Conservation (phyloP, 257 asterid species). For the Ehretia macrophylla region DNA sequence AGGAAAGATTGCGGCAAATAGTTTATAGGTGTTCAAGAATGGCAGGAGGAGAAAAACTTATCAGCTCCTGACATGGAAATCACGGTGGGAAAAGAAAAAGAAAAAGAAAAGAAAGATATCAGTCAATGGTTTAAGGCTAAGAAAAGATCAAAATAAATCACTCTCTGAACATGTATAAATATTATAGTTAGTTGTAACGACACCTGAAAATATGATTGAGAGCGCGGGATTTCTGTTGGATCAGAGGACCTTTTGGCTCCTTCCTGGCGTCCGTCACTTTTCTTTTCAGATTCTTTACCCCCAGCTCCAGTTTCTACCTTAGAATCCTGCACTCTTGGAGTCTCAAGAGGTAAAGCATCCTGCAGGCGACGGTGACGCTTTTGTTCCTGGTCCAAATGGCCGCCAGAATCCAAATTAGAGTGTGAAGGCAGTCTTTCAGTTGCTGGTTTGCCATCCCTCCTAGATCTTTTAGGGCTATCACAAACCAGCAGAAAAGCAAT, state of each 20-base stretch:
- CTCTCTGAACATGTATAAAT: background rate
- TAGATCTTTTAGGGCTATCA: constrained; percentile 80
- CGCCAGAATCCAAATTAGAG: constrained; percentile 28
- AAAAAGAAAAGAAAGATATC: constrained; percentile 11
- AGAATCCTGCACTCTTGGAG: constrained; percentile 31
- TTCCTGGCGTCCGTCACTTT: constrained; percentile 25
- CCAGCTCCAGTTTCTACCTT: constrained; percentile 32
- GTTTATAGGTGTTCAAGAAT: constrained; percentile 15
- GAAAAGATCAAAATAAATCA: background rate
- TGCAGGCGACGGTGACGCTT: constrained; percentile 44
- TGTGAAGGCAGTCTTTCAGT: constrained; percentile 39
- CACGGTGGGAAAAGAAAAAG: constrained; percentile 16
- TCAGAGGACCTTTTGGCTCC: constrained; percentile 39
- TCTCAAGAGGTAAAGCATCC: constrained; percentile 55
- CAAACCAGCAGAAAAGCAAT: constrained; percentile 6
- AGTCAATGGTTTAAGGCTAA: constrained; percentile 12
- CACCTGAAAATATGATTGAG: constrained; percentile 66
- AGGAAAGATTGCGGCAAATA: constrained; percentile 4
- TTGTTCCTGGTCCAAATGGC: constrained; percentile 36
- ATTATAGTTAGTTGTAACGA: constrained; percentile 2
- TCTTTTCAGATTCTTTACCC: constrained; percentile 38
- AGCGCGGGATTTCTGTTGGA: constrained; percentile 40
- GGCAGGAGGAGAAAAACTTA: constrained; percentile 26
- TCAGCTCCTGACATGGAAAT: constrained; percentile 18
- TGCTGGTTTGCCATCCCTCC: constrained; percentile 68